Evolutionary conservation across 768 basidiomycete genomes (phyloP).

Genomic region (Collybia sp.): DNA sequence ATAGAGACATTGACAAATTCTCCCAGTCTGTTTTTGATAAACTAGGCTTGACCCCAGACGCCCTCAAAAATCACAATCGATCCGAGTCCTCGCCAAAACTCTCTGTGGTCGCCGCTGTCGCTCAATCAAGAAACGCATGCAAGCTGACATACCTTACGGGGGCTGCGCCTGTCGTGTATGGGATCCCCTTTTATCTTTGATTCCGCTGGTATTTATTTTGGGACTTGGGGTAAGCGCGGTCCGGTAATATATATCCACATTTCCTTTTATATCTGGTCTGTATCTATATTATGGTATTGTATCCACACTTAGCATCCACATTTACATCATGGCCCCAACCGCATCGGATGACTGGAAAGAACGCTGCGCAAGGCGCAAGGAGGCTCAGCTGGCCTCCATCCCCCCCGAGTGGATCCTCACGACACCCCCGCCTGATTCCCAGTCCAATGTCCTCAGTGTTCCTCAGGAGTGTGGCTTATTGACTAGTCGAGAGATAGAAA

Average conservation of each 20-base stretch:
- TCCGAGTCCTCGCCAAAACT: conserved; percentile 16
- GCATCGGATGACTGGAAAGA: conserved; percentile 17
- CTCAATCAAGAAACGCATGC: conserved; percentile 72
- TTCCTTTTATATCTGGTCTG: no score
- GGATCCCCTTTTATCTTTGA: conserved; percentile 85
- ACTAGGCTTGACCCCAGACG: conserved; percentile 44
- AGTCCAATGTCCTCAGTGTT: conserved; percentile 43
- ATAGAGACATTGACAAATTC: conserved; percentile 94
- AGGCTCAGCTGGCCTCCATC: conserved; percentile 45
- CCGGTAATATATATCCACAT: no score
- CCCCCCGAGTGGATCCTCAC: conserved; percentile 50
- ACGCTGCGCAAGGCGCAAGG: conserved; percentile 30
- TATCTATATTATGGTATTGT: no score
- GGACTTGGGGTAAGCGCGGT: no score
- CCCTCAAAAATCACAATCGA: conserved; percentile 15
- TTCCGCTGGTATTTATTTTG: neutral
- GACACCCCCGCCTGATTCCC: conserved; percentile 26
- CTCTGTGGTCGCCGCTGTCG: conserved; percentile 71
- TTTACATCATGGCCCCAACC: no score
- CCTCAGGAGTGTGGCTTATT: conserved; percentile 51
- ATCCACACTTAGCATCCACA: no score
- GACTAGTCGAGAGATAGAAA: conserved; percentile 47
- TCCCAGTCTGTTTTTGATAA: conserved; percentile 79
- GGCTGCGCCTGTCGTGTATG: conserved; percentile 92
- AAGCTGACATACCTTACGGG: conserved; percentile 93